Evolutionary conservation across 352 stramenopile genomes (phyloP), one percentile per base, ranked within the genome.

Genomic region (Phytophthora fragariae): DNA sequence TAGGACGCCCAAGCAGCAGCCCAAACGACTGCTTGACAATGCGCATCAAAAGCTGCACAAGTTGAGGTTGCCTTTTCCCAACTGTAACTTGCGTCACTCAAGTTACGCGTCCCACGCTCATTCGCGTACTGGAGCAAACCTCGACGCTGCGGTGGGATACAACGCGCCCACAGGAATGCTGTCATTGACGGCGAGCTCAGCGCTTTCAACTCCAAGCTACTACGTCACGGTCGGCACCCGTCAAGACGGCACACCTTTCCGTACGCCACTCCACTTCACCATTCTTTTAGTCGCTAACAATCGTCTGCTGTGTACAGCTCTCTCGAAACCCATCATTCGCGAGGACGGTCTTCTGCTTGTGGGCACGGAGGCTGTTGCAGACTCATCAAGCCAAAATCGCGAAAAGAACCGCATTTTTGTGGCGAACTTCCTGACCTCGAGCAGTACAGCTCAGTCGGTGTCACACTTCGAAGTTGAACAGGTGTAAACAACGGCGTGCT

Each of bases 291-390:
- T 49, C 41, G 12, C 46, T 53, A 24, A 53, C 15, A 15, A 10
- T 29, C 46, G n/a, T 53, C 52, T 70, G 1, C 31, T 10, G n/a
- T 69, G 49, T 59, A 7, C 64, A 96, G 89, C 81, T 9, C 59
- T 96, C 29, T 93, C 82, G 5, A 96, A 94, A 61, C 89, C 87
- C 3, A 83, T 94, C 54, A 14, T 93, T 39, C 88, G 89, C 15
- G 83, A 94, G 49, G 89, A 96, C 37, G 89, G 89, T 7, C 46
- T 91, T 31, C 56, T 94, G 27, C 61, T 96, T 5, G 88, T 94
- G 6, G 89, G 89, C 29, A 93, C 86, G 0, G 88, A 94, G 57
- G 24, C 81, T 21, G 29, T 75, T 9, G 21, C 47, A 11, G 68
- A 75, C 29, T 15, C 47, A 2, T 53, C 49, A 41, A 44, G 12